Percentiles rank a stretch among this genome's conserved stretches.
Evolutionary conservation across 441 rosid species (phyloP).

Genomic region (Croton setiger): DNA sequence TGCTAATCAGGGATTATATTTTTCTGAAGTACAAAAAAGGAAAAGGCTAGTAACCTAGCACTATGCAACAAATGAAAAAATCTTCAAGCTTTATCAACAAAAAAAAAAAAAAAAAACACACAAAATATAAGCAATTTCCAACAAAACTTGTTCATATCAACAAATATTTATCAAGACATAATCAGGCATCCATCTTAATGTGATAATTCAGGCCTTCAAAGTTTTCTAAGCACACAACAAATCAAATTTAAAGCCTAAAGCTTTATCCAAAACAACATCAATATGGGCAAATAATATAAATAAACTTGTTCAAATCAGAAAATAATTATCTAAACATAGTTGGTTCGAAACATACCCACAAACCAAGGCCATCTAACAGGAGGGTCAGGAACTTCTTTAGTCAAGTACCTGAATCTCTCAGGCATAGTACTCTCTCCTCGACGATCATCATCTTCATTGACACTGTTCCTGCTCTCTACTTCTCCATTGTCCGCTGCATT

Average conservation of each 20-base stretch:
- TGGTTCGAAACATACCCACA: constrained; percentile 43
- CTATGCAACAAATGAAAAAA: too few relatives aligned
- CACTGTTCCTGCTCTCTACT: constrained; percentile 23
- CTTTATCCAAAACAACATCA: constrained; percentile 4
- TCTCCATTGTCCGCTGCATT: constrained; percentile 37
- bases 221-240: neutral
- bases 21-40: too few relatives aligned
- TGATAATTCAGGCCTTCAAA: neutral
- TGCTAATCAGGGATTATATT: too few relatives aligned
- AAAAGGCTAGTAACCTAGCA: too few relatives aligned
- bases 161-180: too few relatives aligned
- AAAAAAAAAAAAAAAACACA: too few relatives aligned
- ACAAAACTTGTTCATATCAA: too few relatives aligned
- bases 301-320: neutral
- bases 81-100: too few relatives aligned
- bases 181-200: neutral
- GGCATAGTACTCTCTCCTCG: constrained; percentile 80
- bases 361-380: constrained; percentile 81
- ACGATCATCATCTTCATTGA: constrained; percentile 43
- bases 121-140: too few relatives aligned
- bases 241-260: neutral
- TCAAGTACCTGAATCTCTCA: constrained; percentile 75
- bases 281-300: neutral
- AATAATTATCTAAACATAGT: neutral
- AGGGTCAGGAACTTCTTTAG: constrained; percentile 71